These are phyloP conservation scores for Otatea glauca DNA, from an alignment of 176 grass and related monocot species.

Conservation along the genomic window DNA sequence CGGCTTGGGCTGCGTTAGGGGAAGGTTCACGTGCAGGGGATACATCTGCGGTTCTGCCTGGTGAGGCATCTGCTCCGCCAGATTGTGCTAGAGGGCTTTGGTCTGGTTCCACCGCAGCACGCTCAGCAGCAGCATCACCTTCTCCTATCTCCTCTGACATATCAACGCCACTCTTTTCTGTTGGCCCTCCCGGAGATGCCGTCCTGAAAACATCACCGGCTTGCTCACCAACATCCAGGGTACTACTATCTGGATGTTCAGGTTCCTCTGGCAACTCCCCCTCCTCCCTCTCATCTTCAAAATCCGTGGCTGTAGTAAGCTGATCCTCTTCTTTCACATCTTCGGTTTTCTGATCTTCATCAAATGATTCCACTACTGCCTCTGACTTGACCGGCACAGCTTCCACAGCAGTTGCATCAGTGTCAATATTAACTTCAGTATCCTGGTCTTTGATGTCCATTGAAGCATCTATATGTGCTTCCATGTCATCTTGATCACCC, in stretches of 20 bases:
- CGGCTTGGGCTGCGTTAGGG: conserved; percentile 32
- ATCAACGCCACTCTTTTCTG: conserved; percentile 54
- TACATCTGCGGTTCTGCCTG: conserved; percentile 34
- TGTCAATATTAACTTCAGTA: conserved; percentile 54
- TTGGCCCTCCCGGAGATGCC: conserved; percentile 42
- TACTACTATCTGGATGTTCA: conserved; percentile 63
- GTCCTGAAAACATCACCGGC: conserved; percentile 39
- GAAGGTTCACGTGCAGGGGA: conserved; percentile 60
- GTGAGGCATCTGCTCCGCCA: conserved; percentile 53
- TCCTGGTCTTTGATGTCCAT: conserved; percentile 56
- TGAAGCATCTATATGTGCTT: conserved; percentile 42
- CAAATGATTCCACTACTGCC: conserved; percentile 42
- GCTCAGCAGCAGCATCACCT: conserved; percentile 49
- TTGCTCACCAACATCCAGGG: conserved; percentile 50
- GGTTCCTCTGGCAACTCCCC: conserved; percentile 77
- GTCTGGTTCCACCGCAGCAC: conserved; percentile 42
- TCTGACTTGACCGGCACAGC: conserved; percentile 50
- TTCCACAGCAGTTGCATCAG: conserved; percentile 42
- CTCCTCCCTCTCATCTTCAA: conserved; percentile 86
- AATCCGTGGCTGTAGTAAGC: conserved; percentile 49
- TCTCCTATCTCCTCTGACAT: conserved; percentile 59
- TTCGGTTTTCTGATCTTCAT: conserved; percentile 52
- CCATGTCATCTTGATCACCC: conserved; percentile 63
- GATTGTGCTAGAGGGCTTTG: conserved; percentile 53
- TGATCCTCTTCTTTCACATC: conserved; percentile 61